Evolutionary conservation across 1,139 yeast genomes (phyloP).

Genomic region (Pneumocystis sp.): DNA sequence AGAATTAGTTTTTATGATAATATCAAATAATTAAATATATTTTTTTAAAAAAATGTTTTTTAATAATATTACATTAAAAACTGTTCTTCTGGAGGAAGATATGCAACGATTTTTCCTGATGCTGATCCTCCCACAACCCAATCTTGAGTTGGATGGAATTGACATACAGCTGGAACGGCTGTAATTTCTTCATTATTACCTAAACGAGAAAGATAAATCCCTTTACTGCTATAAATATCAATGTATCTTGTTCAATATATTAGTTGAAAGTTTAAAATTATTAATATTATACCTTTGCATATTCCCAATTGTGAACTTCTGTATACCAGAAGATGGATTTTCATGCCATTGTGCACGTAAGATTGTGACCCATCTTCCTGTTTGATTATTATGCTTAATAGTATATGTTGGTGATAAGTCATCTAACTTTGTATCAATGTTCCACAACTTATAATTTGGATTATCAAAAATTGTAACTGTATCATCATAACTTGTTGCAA

Average conservation of each 20-base stretch:
- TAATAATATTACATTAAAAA: background rate
- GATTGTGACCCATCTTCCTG: constrained; percentile 92
- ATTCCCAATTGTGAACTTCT: constrained; percentile 80
- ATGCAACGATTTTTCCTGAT: constrained; percentile 74
- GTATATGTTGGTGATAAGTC: constrained; percentile 41
- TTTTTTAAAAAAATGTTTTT: background rate
- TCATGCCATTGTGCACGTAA: constrained; percentile 73
- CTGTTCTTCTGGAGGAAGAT: constrained; percentile 15
- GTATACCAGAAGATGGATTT: constrained; percentile 52
- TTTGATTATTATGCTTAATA: constrained; percentile 78
- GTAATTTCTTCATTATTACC: constrained; percentile 42
- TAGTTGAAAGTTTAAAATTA: background rate
- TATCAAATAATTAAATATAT: background rate
- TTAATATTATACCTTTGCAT: constrained; percentile 51
- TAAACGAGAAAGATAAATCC: constrained; percentile 63
- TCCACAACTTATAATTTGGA: constrained; percentile 24
- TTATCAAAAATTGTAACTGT: constrained; percentile 50
- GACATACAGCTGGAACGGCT: constrained; percentile 81
- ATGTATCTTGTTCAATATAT: constrained; percentile 22
- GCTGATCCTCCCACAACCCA: constrained; percentile 93
- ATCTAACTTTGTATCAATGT: constrained; percentile 13
- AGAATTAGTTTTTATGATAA: background rate
- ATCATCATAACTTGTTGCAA: constrained; percentile 88
- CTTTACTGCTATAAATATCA: constrained; percentile 64
- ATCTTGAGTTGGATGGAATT: constrained; percentile 69